Base-by-base conservation (phyloP, 768 basidiomycete genomes). In the Russula sp. region DNA sequence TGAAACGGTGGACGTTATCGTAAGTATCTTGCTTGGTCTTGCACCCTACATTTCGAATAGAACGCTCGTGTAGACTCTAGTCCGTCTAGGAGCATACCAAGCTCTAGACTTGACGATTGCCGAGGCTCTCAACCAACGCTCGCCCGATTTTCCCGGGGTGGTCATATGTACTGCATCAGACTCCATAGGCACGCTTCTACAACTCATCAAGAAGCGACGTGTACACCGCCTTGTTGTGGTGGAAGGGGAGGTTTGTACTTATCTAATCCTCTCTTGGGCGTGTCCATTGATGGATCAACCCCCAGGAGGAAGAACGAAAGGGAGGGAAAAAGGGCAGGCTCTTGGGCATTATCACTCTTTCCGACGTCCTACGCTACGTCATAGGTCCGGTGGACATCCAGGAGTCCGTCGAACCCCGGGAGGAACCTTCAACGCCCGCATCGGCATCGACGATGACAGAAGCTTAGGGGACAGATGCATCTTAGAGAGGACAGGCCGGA, bases 1-100 rank as follows among this genome's bases (percentile, higher is more conserved):
- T 72, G 97, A 99, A 76, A 98, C 97, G 6, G 97, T 99, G 27
- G 97, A 99, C 78, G 96, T 99, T 55, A 96, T 98, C 65, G 95
- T 97, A 74, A 70, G 88, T 80, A 13, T 31, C 32, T 37, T 40
- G 8, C n/a, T 37, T 14, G 34, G 14, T 48, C 31, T 6, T 18
- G 34, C 18, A 14, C n/a, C n/a, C 13, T 35, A 9, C 14, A 45
- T 42, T 34, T 42, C 53, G 35, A 64, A 37, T 39, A 13, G 32
- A 47, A 18, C 34, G 13, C 42, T 35, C 9, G 42, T 53, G 5
- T 71, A 98, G 94, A 97, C 94, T 7, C 86, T 99, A 34, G 94
- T 99, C 48, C 87, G 94, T 44, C 82, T 93, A 51, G 95, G 95
- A 49, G 92, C 89, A 31, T 99, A 98, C 74, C 93, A 95, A 72